A percentile compares a stretch with the other conserved stretches of the same genome.
phyloP scores from a whole-genome alignment of 805 yeast genomes.

The Metschnikowia hibisci region DNA sequence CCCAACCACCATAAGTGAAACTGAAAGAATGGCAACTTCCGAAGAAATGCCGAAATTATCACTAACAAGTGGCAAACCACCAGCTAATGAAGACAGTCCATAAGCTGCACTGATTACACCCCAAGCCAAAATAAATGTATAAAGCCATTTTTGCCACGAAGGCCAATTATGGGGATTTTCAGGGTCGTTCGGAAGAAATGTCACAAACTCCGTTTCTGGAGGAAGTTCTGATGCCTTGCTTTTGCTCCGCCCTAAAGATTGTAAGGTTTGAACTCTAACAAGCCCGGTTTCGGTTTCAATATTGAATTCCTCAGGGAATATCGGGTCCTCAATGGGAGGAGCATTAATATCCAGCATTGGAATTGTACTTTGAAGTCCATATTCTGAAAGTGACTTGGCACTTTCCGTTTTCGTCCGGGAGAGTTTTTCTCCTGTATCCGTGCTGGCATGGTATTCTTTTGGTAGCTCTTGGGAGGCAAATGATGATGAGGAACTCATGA shows the following conservation, averaged over 20 bases:
- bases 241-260: constrained; percentile 54
- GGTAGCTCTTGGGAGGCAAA: constrained; percentile 11
- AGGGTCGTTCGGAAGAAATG: constrained; percentile 75
- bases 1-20: constrained; percentile 86
- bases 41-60: constrained; percentile 64
- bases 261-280: constrained; percentile 75
- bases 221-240: constrained; percentile 36
- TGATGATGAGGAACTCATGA: constrained; percentile 13
- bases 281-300: constrained; percentile 85
- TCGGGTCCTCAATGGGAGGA: constrained; percentile 53
- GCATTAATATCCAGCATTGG: constrained; percentile 50
- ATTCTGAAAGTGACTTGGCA: constrained; percentile 57
- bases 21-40: constrained; percentile 76
- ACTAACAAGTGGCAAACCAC: constrained; percentile 68
- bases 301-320: constrained; percentile 91
- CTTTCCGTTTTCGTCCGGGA: constrained; percentile 61
- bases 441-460: constrained; percentile 9
- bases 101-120: constrained; percentile 88
- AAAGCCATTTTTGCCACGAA: constrained; percentile 49
- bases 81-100: constrained; percentile 88
- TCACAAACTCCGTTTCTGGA: constrained; percentile 78
- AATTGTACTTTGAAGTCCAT: constrained; percentile 54
- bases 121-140: constrained; percentile 63
- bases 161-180: constrained; percentile 91
- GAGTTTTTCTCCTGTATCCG: constrained; percentile 6